Percentiles rank a stretch among this genome's conserved stretches.
phyloP scores from a whole-genome alignment of 331 rosid species.

The Ulmus americana region DNA sequence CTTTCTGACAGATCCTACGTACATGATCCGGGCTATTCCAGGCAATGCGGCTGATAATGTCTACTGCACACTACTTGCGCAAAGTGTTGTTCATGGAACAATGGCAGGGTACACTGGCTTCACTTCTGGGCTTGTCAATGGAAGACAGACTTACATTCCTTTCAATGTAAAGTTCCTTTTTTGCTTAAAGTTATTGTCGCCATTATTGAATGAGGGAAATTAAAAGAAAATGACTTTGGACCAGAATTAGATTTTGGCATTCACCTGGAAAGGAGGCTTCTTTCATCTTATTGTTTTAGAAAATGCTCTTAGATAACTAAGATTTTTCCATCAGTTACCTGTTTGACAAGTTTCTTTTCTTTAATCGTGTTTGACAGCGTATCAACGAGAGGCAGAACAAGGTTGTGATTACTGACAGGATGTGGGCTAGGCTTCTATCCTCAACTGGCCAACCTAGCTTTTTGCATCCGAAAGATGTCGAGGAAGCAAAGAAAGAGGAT shows the following conservation, averaged over 20 bases:
- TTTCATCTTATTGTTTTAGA: not conserved
- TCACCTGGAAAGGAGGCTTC: not conserved
- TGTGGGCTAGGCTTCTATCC: constrained; percentile 89
- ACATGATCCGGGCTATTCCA: constrained; percentile 84
- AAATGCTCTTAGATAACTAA: not conserved
- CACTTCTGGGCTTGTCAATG: constrained; percentile 68
- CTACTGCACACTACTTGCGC: constrained; percentile 82
- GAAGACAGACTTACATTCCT: constrained; percentile 80
- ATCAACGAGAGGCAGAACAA: constrained; percentile 53
- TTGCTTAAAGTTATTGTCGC: not conserved
- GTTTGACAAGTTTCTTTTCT: not conserved
- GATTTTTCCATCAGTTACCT: not conserved
- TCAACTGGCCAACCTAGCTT: constrained; percentile 73
- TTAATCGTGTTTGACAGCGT: constrained; percentile 36
- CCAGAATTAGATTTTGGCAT: not conserved
- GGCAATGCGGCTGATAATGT: constrained; percentile 84
- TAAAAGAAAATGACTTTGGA: not conserved
- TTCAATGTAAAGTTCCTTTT: constrained; percentile 42
- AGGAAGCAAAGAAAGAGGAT: constrained; percentile 19
- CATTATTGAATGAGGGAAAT: not conserved
- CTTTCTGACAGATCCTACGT: constrained; percentile 63
- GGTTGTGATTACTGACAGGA: constrained; percentile 81
- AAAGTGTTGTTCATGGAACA: constrained; percentile 83
- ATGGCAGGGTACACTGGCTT: constrained; percentile 89
- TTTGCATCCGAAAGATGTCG: constrained; percentile 20